These are phyloP conservation scores for Hydnum rufescens DNA, from an alignment of 768 basidiomycete genomes.

Conservation along the genomic window DNA sequence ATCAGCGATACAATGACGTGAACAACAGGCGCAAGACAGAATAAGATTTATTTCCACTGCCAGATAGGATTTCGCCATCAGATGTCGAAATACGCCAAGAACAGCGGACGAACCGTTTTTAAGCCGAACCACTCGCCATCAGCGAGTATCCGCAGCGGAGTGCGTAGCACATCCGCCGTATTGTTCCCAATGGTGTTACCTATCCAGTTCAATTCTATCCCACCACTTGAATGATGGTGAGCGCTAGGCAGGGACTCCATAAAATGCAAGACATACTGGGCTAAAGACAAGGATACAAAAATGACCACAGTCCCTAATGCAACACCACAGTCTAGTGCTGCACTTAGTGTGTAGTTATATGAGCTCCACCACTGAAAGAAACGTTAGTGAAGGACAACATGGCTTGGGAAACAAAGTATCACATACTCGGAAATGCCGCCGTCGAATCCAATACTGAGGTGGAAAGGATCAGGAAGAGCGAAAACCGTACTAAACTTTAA, in stretches of 20 bases:
- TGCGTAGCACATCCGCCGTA: conserved; percentile 7
- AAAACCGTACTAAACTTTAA: neutral
- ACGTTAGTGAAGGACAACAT: neutral
- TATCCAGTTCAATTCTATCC: conserved; percentile 6
- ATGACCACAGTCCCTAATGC: conserved; percentile 16
- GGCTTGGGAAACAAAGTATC: conserved; percentile 8
- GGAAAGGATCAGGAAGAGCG: neutral
- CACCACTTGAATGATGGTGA: neutral
- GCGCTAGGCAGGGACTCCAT: neutral
- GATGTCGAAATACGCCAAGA: too few species aligned
- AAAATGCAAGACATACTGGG: neutral
- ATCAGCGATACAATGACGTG: too few species aligned
- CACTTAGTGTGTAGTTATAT: conserved; percentile 17
- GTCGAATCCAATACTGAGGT: conserved; percentile 10
- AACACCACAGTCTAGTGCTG: conserved; percentile 16
- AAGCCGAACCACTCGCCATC: conserved; percentile 9
- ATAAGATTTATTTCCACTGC: too few species aligned
- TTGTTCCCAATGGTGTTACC: conserved; percentile 8
- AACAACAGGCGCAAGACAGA: too few species aligned
- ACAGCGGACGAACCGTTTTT: too few species aligned
- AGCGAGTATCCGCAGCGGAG: conserved; percentile 4
- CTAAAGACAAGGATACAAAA: conserved; percentile 12
- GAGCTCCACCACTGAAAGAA: conserved; percentile 16
- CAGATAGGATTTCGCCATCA: too few species aligned
- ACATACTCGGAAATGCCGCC: conserved; percentile 7